Evolutionary conservation across 208 protist species (phyloP).

Genomic region (Acanthamoeba castellanii): DNA sequence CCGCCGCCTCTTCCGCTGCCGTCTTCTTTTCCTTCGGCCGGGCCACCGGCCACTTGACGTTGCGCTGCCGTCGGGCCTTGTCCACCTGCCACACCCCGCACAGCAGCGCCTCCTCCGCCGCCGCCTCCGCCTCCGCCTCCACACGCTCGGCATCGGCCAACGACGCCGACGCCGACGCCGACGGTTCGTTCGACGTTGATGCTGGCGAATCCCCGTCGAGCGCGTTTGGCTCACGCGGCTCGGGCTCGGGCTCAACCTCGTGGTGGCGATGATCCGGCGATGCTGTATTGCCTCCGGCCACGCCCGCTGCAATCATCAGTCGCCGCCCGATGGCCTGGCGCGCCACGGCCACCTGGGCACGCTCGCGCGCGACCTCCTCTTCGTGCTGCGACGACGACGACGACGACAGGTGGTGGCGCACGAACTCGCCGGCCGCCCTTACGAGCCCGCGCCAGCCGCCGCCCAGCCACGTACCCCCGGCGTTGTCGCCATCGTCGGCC

Average conservation of each 20-base stretch:
- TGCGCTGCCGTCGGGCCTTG: slow-evolving; percentile 18
- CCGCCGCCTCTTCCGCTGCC: neutral
- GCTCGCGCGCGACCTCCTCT: neutral
- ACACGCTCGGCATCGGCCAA: neutral
- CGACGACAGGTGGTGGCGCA: neutral
- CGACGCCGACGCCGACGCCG: neutral
- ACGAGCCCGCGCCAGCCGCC: too few species aligned
- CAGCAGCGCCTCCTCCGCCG: neutral
- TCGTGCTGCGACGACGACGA: neutral
- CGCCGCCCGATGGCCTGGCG: neutral
- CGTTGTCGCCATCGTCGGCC: neutral
- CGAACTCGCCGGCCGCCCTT: neutral
- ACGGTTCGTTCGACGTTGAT: too few species aligned
- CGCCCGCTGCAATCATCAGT: neutral
- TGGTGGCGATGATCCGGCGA: neutral
- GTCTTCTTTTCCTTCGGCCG: neutral
- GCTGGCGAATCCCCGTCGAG: neutral
- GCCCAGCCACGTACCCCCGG: neutral
- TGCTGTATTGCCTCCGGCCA: too few species aligned
- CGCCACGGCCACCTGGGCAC: neutral
- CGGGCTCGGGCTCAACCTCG: neutral
- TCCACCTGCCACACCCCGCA: slow-evolving; percentile 6
- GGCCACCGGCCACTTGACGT: neutral
- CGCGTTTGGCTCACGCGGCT: neutral
- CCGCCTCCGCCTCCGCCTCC: too few species aligned